Percentiles rank a stretch among this genome's conserved stretches.
Conservation (phyloP, 768 basidiomycete genomes). For the Sarcomyxa edulis region DNA sequence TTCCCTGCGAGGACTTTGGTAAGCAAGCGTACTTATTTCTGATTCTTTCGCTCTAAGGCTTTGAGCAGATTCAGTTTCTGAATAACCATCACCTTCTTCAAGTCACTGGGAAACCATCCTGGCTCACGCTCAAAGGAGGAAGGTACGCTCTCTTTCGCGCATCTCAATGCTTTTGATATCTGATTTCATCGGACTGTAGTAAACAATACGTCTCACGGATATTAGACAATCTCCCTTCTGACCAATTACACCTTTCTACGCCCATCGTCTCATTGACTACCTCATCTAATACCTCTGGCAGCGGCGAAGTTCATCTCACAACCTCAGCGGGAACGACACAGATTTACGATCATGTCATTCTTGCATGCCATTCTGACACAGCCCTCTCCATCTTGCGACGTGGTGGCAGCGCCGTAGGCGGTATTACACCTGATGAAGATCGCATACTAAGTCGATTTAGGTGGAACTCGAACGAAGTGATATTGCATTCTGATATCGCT, state of each 20-base stretch:
- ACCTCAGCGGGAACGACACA: conserved; percentile 40
- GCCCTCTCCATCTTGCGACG: conserved; percentile 44
- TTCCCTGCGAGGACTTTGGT: conserved; percentile 69
- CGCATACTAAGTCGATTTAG: conserved; percentile 50
- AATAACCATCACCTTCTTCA: conserved; percentile 73
- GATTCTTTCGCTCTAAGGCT: not conserved
- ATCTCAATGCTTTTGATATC: too few species aligned
- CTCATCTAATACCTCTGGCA: conserved; percentile 10
- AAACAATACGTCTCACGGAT: conserved; percentile 65
- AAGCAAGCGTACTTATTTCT: conserved; percentile 8
- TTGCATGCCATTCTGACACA: conserved; percentile 71
- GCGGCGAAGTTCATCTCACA: conserved; percentile 33
- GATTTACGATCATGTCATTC: conserved; percentile 64
- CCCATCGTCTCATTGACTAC: conserved; percentile 44
- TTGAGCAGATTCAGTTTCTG: conserved; percentile 56
- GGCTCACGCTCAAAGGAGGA: conserved; percentile 70
- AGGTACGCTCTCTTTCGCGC: too few species aligned
- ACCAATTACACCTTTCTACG: conserved; percentile 55
- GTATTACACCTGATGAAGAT: conserved; percentile 46
- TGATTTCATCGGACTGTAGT: conserved; percentile 23
- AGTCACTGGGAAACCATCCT: conserved; percentile 61
- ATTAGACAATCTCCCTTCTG: conserved; percentile 43
- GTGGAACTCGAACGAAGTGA: conserved; percentile 65
- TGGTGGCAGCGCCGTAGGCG: conserved; percentile 56
- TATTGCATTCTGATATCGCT: conserved; percentile 58